phyloP scores from a whole-genome alignment of 495 filamentous ascomycete genomes.

The Parachaetomium inaequale region DNA sequence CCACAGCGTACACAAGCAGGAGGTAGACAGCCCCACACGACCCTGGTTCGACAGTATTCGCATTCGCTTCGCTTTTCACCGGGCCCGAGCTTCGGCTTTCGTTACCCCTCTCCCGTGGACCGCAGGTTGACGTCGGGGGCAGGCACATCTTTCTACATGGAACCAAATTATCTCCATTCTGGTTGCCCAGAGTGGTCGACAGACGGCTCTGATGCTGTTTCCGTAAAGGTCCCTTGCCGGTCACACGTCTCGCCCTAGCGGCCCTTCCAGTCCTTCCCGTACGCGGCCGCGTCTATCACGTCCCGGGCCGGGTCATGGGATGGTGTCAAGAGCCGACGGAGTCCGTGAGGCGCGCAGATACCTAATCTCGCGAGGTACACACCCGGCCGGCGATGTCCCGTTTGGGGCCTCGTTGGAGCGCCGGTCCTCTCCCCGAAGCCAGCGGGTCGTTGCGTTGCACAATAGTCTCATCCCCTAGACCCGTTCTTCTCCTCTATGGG shows the following conservation, averaged over 20 bases:
- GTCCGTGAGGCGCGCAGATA: neutral
- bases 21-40: too few relatives aligned
- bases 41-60: too few relatives aligned
- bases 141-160: constrained; percentile 1
- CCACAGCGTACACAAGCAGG: neutral
- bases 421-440: neutral
- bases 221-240: neutral
- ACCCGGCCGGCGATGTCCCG: neutral
- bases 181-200: neutral
- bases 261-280: neutral
- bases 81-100: constrained; percentile 27
- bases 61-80: neutral
- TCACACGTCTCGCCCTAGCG: neutral
- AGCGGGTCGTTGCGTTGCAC: neutral
- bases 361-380: neutral
- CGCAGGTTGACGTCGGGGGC: neutral
- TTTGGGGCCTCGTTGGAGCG: neutral
- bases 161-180: constrained; percentile 12
- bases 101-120: constrained; percentile 6
- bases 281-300: neutral
- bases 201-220: neutral
- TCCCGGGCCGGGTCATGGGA: neutral
- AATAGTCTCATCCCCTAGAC: neutral
- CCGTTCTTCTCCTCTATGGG: neutral
- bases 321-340: neutral